Evolutionary conservation across 2,329 filamentous ascomycete species (phyloP).

Genomic region (Penicillium sp.): DNA sequence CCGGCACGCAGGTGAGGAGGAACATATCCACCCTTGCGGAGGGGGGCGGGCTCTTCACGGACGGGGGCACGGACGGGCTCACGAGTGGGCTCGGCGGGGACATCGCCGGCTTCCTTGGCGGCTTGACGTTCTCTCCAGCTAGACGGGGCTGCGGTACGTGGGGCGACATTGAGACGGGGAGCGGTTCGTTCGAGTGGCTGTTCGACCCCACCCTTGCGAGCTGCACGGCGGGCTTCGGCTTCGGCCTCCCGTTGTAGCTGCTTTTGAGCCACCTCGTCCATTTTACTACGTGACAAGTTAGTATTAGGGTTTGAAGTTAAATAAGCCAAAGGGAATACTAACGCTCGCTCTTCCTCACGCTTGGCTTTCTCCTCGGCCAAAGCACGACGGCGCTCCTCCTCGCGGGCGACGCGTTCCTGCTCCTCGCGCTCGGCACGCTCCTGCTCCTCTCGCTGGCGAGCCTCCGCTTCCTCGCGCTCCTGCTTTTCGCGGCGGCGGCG

Average conservation of each 20-base stretch:
- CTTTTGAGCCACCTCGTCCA: constrained; percentile 59
- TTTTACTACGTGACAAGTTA: constrained; percentile 50
- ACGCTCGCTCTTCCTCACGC: constrained; percentile 59
- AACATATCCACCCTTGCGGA: constrained; percentile 38
- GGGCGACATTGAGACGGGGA: constrained; percentile 55
- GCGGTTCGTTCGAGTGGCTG: constrained; percentile 52
- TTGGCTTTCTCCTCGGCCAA: constrained; percentile 67
- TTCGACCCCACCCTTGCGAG: constrained; percentile 55
- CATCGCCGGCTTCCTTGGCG: constrained; percentile 43
- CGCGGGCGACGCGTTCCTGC: constrained; percentile 74
- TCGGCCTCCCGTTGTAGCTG: constrained; percentile 86
- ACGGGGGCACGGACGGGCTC: constrained; percentile 15
- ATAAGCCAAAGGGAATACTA: constrained; percentile 31
- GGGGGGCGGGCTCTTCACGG: constrained; percentile 30
- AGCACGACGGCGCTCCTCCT: constrained; percentile 74
- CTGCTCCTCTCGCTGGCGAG: constrained; percentile 74
- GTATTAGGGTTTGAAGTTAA: constrained; percentile 10
- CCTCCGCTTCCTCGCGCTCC: constrained; percentile 81
- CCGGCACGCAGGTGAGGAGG: constrained; percentile 41
- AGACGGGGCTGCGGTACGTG: constrained; percentile 42
- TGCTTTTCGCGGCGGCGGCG: constrained; percentile 76
- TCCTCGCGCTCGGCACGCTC: constrained; percentile 78
- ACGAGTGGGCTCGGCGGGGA: constrained; percentile 12
- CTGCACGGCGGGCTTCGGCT: constrained; percentile 71
- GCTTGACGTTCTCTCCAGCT: constrained; percentile 62